Percentiles rank a stretch among this genome's conserved stretches.
phyloP scores from a whole-genome alignment of 306 rosid genomes.

The Hippophae tibetana region DNA sequence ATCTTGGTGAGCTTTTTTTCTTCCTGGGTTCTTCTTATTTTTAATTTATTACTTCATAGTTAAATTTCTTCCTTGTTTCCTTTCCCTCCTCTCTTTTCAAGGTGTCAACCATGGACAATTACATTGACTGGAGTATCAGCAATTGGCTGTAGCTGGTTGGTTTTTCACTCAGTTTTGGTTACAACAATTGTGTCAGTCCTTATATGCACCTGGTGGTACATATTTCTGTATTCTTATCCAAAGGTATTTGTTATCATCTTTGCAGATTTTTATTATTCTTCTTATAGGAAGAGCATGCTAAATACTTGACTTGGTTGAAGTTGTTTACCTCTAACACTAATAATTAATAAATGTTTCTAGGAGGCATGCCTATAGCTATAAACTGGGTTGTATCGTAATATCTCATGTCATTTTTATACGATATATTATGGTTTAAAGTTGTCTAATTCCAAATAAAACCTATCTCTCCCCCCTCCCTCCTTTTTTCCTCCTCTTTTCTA shows the following conservation, averaged over 20 bases:
- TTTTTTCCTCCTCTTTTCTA: too few species aligned
- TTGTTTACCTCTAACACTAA: too few species aligned
- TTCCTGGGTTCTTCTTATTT: background rate
- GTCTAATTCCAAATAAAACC: too few species aligned
- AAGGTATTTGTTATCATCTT: slow-evolving; percentile 35
- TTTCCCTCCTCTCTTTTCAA: slow-evolving; percentile 9
- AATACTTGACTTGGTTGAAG: background rate
- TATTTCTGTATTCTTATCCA: slow-evolving; percentile 80
- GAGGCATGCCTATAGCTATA: too few species aligned
- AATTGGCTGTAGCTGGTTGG: slow-evolving; percentile 49
- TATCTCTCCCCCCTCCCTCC: too few species aligned
- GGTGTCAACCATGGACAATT: slow-evolving; percentile 64
- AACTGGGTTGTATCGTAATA: too few species aligned
- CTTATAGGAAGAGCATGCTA: background rate
- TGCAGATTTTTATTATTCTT: background rate
- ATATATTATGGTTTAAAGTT: too few species aligned
- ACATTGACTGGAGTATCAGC: slow-evolving; percentile 32
- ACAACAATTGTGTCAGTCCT: slow-evolving; percentile 27
- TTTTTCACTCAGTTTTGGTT: slow-evolving; percentile 35
- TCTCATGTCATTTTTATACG: too few species aligned
- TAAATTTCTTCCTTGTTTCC: background rate
- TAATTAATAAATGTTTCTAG: too few species aligned
- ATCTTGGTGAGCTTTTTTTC: slow-evolving; percentile 42
- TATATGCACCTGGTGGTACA: slow-evolving; percentile 75
- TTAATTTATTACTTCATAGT: background rate